Percentiles rank a stretch among this genome's conserved stretches.
These are phyloP conservation scores for Comarum palustre DNA, from an alignment of 306 rosid species.

Conservation along the genomic window DNA sequence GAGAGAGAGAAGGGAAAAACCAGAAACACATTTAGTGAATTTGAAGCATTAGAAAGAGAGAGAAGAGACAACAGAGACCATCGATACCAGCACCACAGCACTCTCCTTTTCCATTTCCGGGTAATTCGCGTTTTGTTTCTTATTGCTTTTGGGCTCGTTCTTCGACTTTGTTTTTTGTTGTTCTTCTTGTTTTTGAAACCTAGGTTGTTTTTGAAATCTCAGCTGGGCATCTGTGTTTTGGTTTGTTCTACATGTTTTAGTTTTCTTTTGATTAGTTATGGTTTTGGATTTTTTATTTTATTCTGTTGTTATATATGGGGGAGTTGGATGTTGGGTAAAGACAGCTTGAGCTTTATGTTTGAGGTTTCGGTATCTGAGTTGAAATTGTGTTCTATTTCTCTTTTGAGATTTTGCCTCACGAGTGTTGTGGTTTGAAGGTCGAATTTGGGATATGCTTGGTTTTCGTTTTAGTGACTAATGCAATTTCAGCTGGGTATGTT, in stretches of 20 bases:
- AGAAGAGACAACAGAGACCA: slow-evolving; percentile 32
- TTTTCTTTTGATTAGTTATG: slow-evolving; percentile 35
- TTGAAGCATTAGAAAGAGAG: slow-evolving; percentile 20
- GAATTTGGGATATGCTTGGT: slow-evolving; percentile 19
- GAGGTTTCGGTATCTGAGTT: slow-evolving; percentile 18
- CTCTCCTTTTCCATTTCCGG: slow-evolving; percentile 36
- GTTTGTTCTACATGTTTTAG: slow-evolving; percentile 29
- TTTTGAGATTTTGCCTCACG: slow-evolving; percentile 12
- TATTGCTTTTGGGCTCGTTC: slow-evolving; percentile 35
- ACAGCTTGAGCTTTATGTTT: slow-evolving; percentile 12
- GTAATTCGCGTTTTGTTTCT: slow-evolving; percentile 25
- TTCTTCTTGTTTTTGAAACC: slow-evolving; percentile 17
- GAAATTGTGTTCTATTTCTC: slow-evolving; percentile 14
- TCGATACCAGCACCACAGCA: slow-evolving; percentile 37
- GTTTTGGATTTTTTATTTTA: slow-evolving; percentile 34
- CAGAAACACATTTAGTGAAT: slow-evolving; percentile 33
- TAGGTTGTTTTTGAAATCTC: slow-evolving; percentile 35
- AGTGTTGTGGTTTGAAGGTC: slow-evolving; percentile 23
- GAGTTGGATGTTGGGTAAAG: slow-evolving; percentile 15
- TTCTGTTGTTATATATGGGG: slow-evolving; percentile 25
- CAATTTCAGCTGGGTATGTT: slow-evolving; percentile 14
- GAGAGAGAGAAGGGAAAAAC: slow-evolving; percentile 9
- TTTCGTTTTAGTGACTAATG: slow-evolving; percentile 7
- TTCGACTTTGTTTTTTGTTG: slow-evolving; percentile 27
- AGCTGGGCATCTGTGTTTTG: slow-evolving; percentile 45